Conservation (phyloP, 2,329 filamentous ascomycete species). For the Exophiala sideris region DNA sequence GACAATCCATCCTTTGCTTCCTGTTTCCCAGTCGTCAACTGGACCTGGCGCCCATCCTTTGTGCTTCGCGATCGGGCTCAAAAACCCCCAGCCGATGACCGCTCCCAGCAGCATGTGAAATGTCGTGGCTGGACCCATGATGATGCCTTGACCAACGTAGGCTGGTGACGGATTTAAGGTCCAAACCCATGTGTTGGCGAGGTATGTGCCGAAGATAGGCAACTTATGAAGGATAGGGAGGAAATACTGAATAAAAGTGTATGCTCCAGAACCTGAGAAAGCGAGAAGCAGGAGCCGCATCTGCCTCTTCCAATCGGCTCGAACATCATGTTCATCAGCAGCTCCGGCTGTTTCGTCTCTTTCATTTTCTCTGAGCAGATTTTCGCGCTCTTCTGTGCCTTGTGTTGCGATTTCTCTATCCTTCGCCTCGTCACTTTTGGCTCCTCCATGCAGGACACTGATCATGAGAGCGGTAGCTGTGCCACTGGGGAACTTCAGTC, state of each 20-base stretch:
- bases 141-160: conserved; percentile 95
- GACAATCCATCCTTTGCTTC: conserved; percentile 97
- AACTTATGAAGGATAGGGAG: conserved; percentile 78
- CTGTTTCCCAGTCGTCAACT: conserved; percentile 83
- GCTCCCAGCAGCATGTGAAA: conserved; percentile 93
- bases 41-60: conserved; percentile 85
- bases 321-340: conserved; percentile 34
- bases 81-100: conserved; percentile 80
- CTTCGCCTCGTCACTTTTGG: conserved; percentile 40
- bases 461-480: conserved; percentile 95
- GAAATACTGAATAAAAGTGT: conserved; percentile 84
- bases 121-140: conserved; percentile 95
- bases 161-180: conserved; percentile 94
- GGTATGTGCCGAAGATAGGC: conserved; percentile 74
- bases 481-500: conserved; percentile 89
- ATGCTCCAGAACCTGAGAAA: conserved; percentile 57
- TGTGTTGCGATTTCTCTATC: conserved; percentile 23
- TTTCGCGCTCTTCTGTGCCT: conserved; percentile 32
- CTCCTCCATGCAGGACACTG: conserved; percentile 73
- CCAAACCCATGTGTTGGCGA: conserved; percentile 86
- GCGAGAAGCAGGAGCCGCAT: conserved; percentile 59
- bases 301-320: conserved; percentile 59
- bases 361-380: conserved; percentile 35
- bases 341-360: conserved; percentile 37
- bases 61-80: conserved; percentile 83